Evolutionary conservation across 768 basidiomycete species (phyloP), one percentile per base, ranked within the genome.

Genomic region (Solioccasus polychromus): DNA sequence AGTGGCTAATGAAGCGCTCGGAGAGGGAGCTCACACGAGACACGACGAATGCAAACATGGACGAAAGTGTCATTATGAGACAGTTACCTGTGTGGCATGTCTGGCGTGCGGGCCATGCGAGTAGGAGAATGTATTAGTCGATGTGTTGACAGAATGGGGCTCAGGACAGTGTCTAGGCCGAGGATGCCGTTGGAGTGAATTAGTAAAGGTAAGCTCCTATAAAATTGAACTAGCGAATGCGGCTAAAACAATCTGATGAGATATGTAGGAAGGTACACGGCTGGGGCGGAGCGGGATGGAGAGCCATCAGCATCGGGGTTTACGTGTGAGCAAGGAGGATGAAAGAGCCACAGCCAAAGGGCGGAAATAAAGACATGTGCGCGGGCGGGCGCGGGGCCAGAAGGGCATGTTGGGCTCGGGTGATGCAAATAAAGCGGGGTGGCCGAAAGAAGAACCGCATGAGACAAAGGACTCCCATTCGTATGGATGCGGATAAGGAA

Each of bases 391-490:
- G 53, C 54, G 58, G 53, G 47, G 54, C 14, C 45, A 57, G 58
- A 44, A 47, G 35, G 51, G 49, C 44, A 50, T 55, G n/a, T n/a
- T n/a, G 57, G 17, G 35, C 23, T 50, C 45, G 59, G 56, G 52
- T 50, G 55, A 49, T 53, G 59, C 35, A 58, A 60, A 61, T 60
- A 45, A 35, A 47, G 54, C 60, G 60, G 54, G 52, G 39, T 48
- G 23, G 38, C 47, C 59, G 59, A 58, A 45, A 18, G 36, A 48
- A 59, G 48, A 53, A 52, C 57, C 37, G 56, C 44, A 58, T 51
- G 55, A 55, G 60, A 55, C 59, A 62, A 59, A 47, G 57, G 46
- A 44, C 47, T 42, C 45, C 51, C 41, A 23, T 47, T 59, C 44
- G 44, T 35, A 54, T 39, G 41, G 31, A 40, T 35, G 43, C 58